A percentile compares a stretch with the other conserved stretches of the same genome.
These are phyloP conservation scores for Aureobasidium melanogenum DNA, from an alignment of 2,329 filamentous ascomycete genomes.

Conservation along the genomic window DNA sequence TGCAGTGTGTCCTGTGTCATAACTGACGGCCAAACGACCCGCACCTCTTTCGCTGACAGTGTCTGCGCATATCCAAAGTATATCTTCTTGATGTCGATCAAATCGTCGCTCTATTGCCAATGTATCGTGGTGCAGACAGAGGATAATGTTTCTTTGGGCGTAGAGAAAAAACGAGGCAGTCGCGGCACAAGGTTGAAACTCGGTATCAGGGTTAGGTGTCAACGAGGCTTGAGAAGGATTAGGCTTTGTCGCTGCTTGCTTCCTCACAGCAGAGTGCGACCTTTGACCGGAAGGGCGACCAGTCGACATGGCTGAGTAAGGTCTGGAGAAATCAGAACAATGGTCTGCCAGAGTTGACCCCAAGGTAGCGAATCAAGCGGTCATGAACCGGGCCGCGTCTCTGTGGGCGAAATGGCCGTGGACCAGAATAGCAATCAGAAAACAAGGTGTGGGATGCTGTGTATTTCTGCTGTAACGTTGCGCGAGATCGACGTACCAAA, in stretches of 20 bases:
- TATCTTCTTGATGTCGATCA: conserved; percentile 70
- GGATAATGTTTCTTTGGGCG: conserved; percentile 68
- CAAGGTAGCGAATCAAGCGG: background rate
- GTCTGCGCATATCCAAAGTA: conserved; percentile 78
- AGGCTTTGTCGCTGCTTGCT: conserved; percentile 18
- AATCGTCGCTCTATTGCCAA: conserved; percentile 83
- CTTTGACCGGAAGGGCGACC: conserved; percentile 32
- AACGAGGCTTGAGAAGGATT: conserved; percentile 35
- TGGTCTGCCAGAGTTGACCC: background rate
- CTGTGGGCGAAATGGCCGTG: background rate
- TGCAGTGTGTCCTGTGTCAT: conserved; percentile 80
- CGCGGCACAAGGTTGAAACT: conserved; percentile 80
- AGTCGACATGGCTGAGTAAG: conserved; percentile 33
- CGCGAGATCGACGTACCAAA: conserved; percentile 22
- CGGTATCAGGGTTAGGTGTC: conserved; percentile 38
- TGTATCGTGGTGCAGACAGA: conserved; percentile 88
- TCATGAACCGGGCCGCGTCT: conserved; percentile 12
- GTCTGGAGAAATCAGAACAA: background rate
- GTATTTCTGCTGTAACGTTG: conserved; percentile 11
- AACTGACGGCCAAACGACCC: conserved; percentile 82
- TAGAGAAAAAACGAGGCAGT: conserved; percentile 89
- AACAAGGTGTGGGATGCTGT: conserved; percentile 7
- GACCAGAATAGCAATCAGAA: conserved; percentile 7
- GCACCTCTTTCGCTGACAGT: conserved; percentile 81
- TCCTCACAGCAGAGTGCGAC: conserved; percentile 30